Evolutionary conservation across 163 green algal genomes (phyloP).

Genomic region (Scenedesmus sp.): DNA sequence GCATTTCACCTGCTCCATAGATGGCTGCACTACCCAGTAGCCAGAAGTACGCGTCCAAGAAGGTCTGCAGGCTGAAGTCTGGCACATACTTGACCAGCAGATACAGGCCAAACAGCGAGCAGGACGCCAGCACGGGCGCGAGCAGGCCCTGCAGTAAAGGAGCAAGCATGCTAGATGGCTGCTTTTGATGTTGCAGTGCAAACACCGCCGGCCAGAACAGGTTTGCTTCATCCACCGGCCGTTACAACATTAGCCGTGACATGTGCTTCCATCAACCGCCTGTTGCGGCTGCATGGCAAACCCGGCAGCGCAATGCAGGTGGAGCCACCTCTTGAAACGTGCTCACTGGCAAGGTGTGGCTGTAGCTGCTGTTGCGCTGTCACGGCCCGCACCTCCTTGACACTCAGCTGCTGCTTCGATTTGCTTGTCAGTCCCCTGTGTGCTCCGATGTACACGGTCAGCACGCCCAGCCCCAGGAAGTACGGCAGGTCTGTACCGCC

Average conservation of each 20-base stretch:
- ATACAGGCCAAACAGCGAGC: constrained; percentile 74
- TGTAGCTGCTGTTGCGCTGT: background rate
- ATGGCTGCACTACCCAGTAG: constrained; percentile 67
- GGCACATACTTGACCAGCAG: constrained; percentile 78
- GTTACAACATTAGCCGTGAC: too few species aligned
- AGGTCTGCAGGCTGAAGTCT: constrained; percentile 70
- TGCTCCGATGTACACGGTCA: constrained; percentile 88
- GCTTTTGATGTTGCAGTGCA: too few species aligned
- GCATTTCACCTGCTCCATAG: constrained; percentile 1
- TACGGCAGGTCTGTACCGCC: constrained; percentile 53
- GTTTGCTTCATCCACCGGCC: too few species aligned
- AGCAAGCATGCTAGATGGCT: background rate
- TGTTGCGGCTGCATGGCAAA: too few species aligned
- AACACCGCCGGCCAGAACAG: too few species aligned
- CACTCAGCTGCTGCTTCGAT: constrained; percentile 76
- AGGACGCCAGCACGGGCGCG: constrained; percentile 72
- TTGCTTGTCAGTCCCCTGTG: constrained; percentile 80
- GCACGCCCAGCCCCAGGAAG: constrained; percentile 73
- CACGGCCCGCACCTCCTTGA: constrained; percentile 70
- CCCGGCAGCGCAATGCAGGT: too few species aligned
- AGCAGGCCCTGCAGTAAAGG: constrained; percentile 62
- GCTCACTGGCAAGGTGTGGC: too few species aligned
- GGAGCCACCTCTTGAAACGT: too few species aligned
- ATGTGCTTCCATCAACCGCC: too few species aligned
- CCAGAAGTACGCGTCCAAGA: constrained; percentile 89